Conservation (phyloP, 768 basidiomycete species). For the Candolleomyces eurysporus region DNA sequence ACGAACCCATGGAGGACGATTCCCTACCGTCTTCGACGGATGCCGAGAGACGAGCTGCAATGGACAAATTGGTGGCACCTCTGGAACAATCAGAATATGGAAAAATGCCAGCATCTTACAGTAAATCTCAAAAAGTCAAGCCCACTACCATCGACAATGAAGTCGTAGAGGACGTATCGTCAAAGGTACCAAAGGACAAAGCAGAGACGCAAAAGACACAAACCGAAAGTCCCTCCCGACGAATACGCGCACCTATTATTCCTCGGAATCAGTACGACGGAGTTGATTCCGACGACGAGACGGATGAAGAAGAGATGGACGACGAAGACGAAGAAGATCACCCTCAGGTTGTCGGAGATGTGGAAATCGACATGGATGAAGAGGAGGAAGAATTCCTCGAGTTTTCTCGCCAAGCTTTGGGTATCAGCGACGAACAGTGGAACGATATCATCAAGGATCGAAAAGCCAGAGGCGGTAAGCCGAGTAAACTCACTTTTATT, state of each 20-base stretch:
- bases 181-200: background rate
- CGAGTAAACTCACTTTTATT: conserved; percentile 9
- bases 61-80: conserved; percentile 80
- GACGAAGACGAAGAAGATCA: conserved; percentile 73
- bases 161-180: conserved; percentile 26
- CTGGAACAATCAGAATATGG: conserved; percentile 87
- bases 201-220: conserved; percentile 8
- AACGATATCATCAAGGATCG: conserved; percentile 79
- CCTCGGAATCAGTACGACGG: conserved; percentile 87
- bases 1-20: conserved; percentile 24
- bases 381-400: conserved; percentile 95
- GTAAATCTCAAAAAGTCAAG: conserved; percentile 66
- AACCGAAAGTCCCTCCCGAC: conserved; percentile 31
- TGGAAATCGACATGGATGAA: conserved; percentile 88
- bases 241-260: conserved; percentile 75
- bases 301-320: conserved; percentile 60
- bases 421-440: conserved; percentile 90
- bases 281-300: conserved; percentile 89
- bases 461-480: conserved; percentile 74
- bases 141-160: conserved; percentile 44
- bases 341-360: conserved; percentile 80
- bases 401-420: conserved; percentile 90
- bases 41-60: conserved; percentile 55
- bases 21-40: conserved; percentile 8
- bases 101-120: conserved; percentile 71